Base-by-base conservation (phyloP, 2,329 filamentous ascomycete species). In the Colletotrichum noveboracense region DNA sequence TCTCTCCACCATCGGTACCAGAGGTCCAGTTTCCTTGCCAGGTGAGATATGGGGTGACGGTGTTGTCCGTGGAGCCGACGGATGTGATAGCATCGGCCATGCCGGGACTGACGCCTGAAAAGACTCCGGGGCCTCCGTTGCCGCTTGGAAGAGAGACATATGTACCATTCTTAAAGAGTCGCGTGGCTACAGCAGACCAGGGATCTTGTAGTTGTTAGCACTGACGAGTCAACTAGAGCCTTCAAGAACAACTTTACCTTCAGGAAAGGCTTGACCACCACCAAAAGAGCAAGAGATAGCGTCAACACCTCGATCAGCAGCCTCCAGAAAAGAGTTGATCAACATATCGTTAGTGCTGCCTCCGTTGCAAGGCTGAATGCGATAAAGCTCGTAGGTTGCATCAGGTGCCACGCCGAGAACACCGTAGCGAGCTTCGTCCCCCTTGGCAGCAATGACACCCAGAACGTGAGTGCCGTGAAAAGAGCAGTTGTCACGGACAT, bases 321-420 rank as follows among this genome's bases (percentile, higher is more conserved):
- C 71, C 21, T 70, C 66, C 18, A 74, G 67, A 30, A 74, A 74
- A 5, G 66, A 14, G 21, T 61, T 61, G 34, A 74, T 74, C 8
- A 74, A 16, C 28, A 36, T 24, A 24, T 74, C 71, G 7, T 43
- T 80, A 74, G 10, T 74, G 43, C 61, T 64, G 12, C 30, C 14
- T n/a, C 66, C 48, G 13, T 34, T 60, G 38, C 79, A 80, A 10
- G 68, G 48, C 26, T 78, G 75, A 6, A 80, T 71, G 5, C 79
- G 77, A 26, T 80, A 80, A 66, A 79, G 74, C 38, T 77, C 77
- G 12, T 80, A 70, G 5, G 77, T 74, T 2, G 79, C 79, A 14
- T 81, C 77, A 7, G 79, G 80, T 4, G 79, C 79, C 4, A 81
- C 79, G 5, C 80, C 80, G 12, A 62, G 74, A 6, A 80, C 48